Base-by-base conservation (phyloP, 2,329 filamentous ascomycete genomes). In the Alternaria rosae region DNA sequence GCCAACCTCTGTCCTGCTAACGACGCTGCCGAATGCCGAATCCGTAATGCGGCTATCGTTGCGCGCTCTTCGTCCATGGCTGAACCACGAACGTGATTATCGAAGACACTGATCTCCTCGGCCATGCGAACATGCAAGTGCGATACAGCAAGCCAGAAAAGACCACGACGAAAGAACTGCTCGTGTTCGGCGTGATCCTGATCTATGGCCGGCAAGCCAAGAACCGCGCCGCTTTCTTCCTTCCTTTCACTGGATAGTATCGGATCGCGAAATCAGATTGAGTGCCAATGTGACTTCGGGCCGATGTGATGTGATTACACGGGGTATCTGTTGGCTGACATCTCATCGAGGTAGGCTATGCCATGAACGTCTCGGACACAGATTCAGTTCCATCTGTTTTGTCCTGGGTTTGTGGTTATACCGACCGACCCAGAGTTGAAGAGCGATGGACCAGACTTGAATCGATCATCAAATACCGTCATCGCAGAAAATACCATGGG, bases 1-100 rank as follows among this genome's bases (percentile, higher is more conserved):
- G 13, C 3, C 13, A 25, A 4, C 1, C 3, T 4, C 21, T 1
- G 0, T 45, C 5, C 0, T 45, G 6, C 21, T 2, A 25, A 11
- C 21, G 1, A 6, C 21, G 5, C 2, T 12, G 21, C 0, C 23
- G 23, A 26, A 10, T n/a, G 5, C 15, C 2, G 13, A 11, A 10
- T n/a, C 13, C 43, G 43, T 21, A 25, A 25, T 25, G 21, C 43
- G 0, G 15, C 43, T 5, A 6, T 38, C 2, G 4, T 38, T 17
- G 35, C 15, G 35, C 35, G 9, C 35, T 0, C 17, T 17, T 10
- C 17, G 15, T 9, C 35, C 1, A 1, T n/a, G 15, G 35, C 15
- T 0, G 1, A 0, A 17, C n/a, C 35, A 17, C 9, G n/a, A 2
- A 38, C 35, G 35, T 38, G 35, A 11, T 21, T 8, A 25, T 25